Evolutionary conservation across 148 eudicot genomes (phyloP).

Genomic region (Selenicereus undatus): DNA sequence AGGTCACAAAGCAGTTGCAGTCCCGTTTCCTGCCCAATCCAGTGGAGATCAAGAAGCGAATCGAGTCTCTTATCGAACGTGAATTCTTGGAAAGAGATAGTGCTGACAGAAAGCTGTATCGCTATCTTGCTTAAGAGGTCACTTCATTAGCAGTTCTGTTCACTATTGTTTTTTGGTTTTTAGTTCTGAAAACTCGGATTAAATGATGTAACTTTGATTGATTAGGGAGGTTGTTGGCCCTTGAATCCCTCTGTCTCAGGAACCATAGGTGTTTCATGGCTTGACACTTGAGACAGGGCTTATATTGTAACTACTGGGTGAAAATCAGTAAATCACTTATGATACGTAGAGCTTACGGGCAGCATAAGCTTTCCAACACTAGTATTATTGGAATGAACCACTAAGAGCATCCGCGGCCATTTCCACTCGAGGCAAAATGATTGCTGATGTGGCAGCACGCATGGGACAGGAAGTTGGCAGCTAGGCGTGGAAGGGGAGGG

Average conservation of each 20-base stretch:
- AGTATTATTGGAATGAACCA: no score
- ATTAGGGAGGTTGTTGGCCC: constrained; percentile 19
- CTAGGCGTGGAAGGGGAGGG: no score
- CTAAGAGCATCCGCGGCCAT: no score
- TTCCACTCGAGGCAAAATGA: no score
- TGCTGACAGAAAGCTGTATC: constrained; percentile 50
- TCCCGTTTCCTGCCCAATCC: constrained; percentile 67
- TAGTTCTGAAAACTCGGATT: constrained; percentile 22
- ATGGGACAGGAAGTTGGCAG: no score
- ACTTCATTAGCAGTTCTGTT: constrained; percentile 15
- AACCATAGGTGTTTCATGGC: no score
- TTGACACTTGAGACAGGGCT: no score
- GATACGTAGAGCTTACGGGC: no score
- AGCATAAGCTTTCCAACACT: no score
- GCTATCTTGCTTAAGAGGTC: constrained; percentile 57
- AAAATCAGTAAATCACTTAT: no score
- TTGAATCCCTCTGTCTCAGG: not conserved
- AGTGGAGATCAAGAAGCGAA: constrained; percentile 70
- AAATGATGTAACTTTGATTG: constrained; percentile 19
- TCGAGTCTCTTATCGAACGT: constrained; percentile 74
- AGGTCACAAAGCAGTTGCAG: constrained; percentile 75
- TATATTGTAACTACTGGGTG: no score
- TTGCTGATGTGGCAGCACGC: no score
- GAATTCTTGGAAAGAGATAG: constrained; percentile 82
- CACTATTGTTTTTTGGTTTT: constrained; percentile 20